A percentile compares a stretch with the other conserved stretches of the same genome.
Evolutionary conservation across 495 filamentous ascomycete species (phyloP).

Genomic region (Parathielavia hyrcaniae): DNA sequence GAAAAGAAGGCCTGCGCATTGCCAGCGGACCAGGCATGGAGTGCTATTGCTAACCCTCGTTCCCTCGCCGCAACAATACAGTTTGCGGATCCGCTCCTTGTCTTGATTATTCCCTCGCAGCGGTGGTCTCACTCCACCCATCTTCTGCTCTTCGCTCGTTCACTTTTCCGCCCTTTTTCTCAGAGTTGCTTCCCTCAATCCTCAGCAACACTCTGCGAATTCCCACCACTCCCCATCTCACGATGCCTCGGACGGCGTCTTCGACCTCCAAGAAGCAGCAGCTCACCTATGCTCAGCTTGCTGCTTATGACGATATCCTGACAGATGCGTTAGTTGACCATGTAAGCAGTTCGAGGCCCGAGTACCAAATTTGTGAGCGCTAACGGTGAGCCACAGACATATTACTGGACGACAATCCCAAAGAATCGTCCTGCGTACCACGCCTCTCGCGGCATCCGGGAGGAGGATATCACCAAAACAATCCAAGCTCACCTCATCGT

Average conservation of each 20-base stretch:
- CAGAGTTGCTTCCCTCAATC: neutral
- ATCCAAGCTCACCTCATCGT: constrained; percentile 72
- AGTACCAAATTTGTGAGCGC: constrained; percentile 1
- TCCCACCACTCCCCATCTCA: neutral
- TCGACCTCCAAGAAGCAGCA: constrained; percentile 52
- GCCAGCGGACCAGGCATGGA: constrained; percentile 14
- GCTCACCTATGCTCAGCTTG: constrained; percentile 77
- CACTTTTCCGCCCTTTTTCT: neutral
- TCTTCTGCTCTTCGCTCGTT: neutral
- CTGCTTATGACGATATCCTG: constrained; percentile 90
- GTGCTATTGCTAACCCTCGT: constrained; percentile 18
- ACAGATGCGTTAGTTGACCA: constrained; percentile 94
- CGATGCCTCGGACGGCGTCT: constrained; percentile 21
- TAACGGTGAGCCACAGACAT: constrained; percentile 52
- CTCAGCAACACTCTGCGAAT: neutral
- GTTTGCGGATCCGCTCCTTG: constrained; percentile 10
- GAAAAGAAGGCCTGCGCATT: constrained; percentile 4
- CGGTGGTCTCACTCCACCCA: constrained; percentile 5
- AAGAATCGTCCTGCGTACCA: constrained; percentile 89
- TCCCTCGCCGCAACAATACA: constrained; percentile 7
- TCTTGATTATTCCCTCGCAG: neutral
- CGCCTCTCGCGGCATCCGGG: constrained; percentile 69
- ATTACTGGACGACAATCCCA: constrained; percentile 91
- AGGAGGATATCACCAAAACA: constrained; percentile 73
- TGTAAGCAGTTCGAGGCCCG: constrained; percentile 48